Base-by-base conservation (phyloP, 2,329 filamentous ascomycete species). In the Aurifilum marmelostoma region DNA sequence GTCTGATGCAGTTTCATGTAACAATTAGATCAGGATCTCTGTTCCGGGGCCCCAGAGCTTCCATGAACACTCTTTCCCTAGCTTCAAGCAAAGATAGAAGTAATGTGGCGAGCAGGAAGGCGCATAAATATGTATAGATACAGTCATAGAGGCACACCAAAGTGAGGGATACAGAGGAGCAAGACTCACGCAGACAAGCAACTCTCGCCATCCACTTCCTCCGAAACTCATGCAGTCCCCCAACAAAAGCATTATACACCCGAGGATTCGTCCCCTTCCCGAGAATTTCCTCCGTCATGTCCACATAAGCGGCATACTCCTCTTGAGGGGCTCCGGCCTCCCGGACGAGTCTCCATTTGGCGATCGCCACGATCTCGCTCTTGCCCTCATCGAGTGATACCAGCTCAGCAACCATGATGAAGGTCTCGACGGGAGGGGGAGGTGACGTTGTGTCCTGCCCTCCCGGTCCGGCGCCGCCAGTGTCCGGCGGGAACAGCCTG, bases 171-270 rank as follows among this genome's bases (percentile, higher is more conserved):
- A 12, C 14, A 18, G 41, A 43, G 41, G 18, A 9, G 2, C 3
- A 54, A 27, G 21, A 56, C 52, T 56, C 52, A 56, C 52, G 52
- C 24, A 56, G 43, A 47, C 21, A 47, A n/a, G 43, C 43, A 47
- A 47, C 7, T 2, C 43, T 21, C 43, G 43, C 43, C 43, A 47
- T 47, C 43, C 43, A 47, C 43, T 47, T 47, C 18, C 43, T n/a
- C 21, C 43, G 43, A n/a, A 47, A 47, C 21, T 47, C 7, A 47
- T 47, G 43, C 43, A 47, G 6, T 2, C 43, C 43, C 43, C 43
- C 43, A 3, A 47, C 18, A n/a, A 47, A 47, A 47, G 43, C 43
- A 47, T 47, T 47, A n/a, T 47, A 47, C 43, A 47, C 43, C 43
- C 2, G 43, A 18, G 43, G 43, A 16, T 47, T 47, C 43, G 43